Conservation (phyloP, 345 rosid genomes). For the Rhodamnia rubescens region DNA sequence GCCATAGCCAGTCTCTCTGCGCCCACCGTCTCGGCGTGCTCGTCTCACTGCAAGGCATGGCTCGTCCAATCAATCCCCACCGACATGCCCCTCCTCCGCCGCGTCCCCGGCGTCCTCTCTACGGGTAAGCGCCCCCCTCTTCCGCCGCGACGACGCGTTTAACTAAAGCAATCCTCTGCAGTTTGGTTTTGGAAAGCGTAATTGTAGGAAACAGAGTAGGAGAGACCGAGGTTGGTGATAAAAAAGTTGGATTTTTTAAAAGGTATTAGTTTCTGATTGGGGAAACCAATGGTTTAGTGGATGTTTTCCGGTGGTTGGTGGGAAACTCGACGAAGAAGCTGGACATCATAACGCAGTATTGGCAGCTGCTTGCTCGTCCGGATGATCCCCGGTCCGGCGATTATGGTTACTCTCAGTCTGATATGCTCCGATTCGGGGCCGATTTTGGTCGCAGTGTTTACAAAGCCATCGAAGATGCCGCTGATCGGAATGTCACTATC, state of each 20-base stretch:
- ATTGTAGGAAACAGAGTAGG: neutral
- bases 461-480: conserved; percentile 47
- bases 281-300: conserved; percentile 17
- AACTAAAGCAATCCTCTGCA: neutral
- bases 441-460: conserved; percentile 48
- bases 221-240: neutral
- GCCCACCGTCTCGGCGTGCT: conserved; percentile 13
- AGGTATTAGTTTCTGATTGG: neutral
- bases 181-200: neutral
- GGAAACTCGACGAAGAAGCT: conserved; percentile 50
- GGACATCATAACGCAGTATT: conserved; percentile 79
- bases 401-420: conserved; percentile 53
- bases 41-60: conserved; percentile 67
- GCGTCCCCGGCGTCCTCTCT: conserved; percentile 62
- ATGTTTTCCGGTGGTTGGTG: conserved; percentile 76
- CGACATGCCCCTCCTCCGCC: conserved; percentile 68
- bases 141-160: neutral
- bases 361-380: conserved; percentile 62
- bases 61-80: conserved; percentile 92
- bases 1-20: conserved; percentile 6
- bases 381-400: conserved; percentile 68
- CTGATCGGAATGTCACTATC: conserved; percentile 52
- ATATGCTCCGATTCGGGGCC: conserved; percentile 48
- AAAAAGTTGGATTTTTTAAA: neutral
- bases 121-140: conserved; percentile 30